These are phyloP conservation scores for Penium margaritaceum DNA, from an alignment of 139 green algal species.

Conservation along the genomic window DNA sequence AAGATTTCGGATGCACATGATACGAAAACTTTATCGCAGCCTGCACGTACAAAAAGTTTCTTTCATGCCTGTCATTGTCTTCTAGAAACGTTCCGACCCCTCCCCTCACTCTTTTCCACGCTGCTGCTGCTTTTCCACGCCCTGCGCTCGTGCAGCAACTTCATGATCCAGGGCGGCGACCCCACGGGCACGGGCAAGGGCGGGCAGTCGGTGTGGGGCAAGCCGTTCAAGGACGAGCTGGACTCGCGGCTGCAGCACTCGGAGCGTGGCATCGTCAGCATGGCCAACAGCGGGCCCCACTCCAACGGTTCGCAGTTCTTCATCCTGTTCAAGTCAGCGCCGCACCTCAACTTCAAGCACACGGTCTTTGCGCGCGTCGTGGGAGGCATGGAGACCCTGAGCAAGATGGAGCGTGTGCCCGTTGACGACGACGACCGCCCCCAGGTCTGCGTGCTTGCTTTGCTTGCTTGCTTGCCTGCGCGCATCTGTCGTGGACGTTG, in stretches of 20 bases:
- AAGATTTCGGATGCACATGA: no score
- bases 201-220: slow-evolving; percentile 25
- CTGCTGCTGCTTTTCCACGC: no score
- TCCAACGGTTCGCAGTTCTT: slow-evolving; percentile 55
- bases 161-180: slow-evolving; percentile 49
- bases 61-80: no score
- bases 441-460: neutral
- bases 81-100: no score
- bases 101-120: no score
- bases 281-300: slow-evolving; percentile 50
- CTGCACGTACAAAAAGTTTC: no score
- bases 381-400: slow-evolving; percentile 50
- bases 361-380: slow-evolving; percentile 40
- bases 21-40: no score
- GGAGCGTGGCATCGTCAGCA: slow-evolving; percentile 77
- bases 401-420: slow-evolving; percentile 70
- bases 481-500: neutral
- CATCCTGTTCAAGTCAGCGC: slow-evolving; percentile 74
- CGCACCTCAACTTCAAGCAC: slow-evolving; percentile 73
- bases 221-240: slow-evolving; percentile 30
- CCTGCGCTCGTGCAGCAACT: no score
- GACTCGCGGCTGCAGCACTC: slow-evolving; percentile 5
- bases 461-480: neutral
- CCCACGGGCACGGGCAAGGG: slow-evolving; percentile 25
- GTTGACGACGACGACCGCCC: slow-evolving; percentile 80